These are phyloP conservation scores for Primulina eburnea DNA, from an alignment of 257 asterid genomes.

Conservation along the genomic window DNA sequence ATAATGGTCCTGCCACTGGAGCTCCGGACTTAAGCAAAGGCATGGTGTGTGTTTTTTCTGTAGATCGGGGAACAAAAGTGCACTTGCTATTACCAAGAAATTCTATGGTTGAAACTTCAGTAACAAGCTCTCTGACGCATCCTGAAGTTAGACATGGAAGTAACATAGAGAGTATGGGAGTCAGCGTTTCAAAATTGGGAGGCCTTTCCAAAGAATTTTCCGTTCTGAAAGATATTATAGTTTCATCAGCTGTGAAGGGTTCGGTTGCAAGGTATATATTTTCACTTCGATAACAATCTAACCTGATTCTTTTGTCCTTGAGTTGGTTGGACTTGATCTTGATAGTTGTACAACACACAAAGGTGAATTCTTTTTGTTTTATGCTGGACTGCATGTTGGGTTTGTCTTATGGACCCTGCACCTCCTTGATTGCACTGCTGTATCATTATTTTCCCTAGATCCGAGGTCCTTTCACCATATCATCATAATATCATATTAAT, in stretches of 20 bases:
- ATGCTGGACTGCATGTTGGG: background rate
- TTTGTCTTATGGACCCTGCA: background rate
- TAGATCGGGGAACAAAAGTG: slow-evolving; percentile 55
- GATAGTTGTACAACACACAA: background rate
- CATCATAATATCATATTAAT: background rate
- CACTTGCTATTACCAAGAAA: slow-evolving; percentile 40
- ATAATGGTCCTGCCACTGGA: slow-evolving; percentile 24
- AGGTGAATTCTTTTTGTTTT: background rate
- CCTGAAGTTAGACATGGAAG: slow-evolving; percentile 31
- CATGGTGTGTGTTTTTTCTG: slow-evolving; percentile 32
- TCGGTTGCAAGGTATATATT: slow-evolving; percentile 59
- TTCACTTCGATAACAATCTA: slow-evolving; percentile 17
- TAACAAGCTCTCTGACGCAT: slow-evolving; percentile 21
- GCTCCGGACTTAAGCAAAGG: slow-evolving; percentile 26
- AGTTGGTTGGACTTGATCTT: slow-evolving; percentile 15
- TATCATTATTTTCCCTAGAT: background rate
- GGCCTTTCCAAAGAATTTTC: slow-evolving; percentile 73
- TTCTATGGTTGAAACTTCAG: slow-evolving; percentile 32
- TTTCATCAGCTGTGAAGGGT: slow-evolving; percentile 65
- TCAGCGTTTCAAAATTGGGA: slow-evolving; percentile 54
- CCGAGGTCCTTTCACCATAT: background rate
- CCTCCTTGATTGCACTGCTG: background rate
- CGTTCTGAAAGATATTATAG: slow-evolving; percentile 65
- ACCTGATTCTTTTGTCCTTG: slow-evolving; percentile 1
- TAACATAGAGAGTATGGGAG: slow-evolving; percentile 24